Percentiles rank a stretch among this genome's conserved stretches.
phyloP scores from a whole-genome alignment of 2,329 filamentous ascomycete genomes.

The Knoxdaviesia proteae region DNA sequence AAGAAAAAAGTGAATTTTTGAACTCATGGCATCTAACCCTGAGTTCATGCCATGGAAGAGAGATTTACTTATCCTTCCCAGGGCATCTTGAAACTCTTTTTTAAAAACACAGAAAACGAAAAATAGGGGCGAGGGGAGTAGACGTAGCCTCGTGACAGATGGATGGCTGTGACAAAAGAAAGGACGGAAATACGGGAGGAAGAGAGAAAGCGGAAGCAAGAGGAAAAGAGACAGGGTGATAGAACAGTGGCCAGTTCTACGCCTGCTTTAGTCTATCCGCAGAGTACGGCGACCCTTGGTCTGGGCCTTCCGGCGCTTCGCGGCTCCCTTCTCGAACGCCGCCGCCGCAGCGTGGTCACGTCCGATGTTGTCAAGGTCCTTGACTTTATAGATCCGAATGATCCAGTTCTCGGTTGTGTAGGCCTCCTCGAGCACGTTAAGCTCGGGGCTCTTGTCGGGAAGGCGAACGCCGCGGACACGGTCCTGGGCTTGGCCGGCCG shows the following conservation, averaged over 20 bases:
- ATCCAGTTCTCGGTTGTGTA: constrained; percentile 99
- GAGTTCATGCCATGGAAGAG: too few relatives aligned
- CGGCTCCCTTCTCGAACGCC: constrained; percentile 58
- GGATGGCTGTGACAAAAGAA: background rate
- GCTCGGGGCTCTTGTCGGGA: constrained; percentile 65
- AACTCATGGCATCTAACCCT: too few relatives aligned
- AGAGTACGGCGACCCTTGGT: constrained; percentile 46
- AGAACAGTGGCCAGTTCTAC: background rate
- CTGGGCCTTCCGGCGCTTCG: constrained; percentile 49
- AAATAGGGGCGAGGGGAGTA: too few relatives aligned
- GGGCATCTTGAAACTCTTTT: too few relatives aligned
- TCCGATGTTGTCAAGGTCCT: constrained; percentile 90
- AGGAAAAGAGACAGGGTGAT: constrained; percentile 5
- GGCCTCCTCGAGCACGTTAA: constrained; percentile 84
- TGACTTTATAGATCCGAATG: constrained; percentile 98
- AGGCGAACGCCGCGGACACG: constrained; percentile 66
- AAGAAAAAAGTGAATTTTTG: background rate
- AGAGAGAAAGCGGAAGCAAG: constrained; percentile 2
- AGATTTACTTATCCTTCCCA: too few relatives aligned
- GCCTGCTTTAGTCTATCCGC: constrained; percentile 40
- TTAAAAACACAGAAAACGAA: too few relatives aligned
- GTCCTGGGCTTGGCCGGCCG: constrained; percentile 71
- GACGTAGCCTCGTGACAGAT: too few relatives aligned
- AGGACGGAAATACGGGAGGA: constrained; percentile 2
- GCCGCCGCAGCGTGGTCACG: constrained; percentile 55